These are phyloP conservation scores for Brettanomyces nanus DNA, from an alignment of 805 yeast genomes.

Conservation along the genomic window DNA sequence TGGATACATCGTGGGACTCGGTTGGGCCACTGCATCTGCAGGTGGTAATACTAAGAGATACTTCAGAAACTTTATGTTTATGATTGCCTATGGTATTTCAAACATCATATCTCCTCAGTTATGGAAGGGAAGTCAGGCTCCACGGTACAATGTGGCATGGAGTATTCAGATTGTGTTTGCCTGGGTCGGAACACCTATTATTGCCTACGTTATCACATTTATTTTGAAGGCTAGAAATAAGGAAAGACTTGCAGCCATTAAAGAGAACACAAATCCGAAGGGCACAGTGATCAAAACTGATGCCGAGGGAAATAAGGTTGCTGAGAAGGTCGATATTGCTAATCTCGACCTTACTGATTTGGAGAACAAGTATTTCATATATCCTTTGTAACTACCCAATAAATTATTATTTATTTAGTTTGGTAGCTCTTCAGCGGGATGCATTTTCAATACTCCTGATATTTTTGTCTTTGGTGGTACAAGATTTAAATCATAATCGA, in stretches of 20 bases:
- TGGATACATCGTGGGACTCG: slow-evolving; percentile 15
- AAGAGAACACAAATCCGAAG: slow-evolving; percentile 14
- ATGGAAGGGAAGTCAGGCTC: slow-evolving; percentile 39
- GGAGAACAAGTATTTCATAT: slow-evolving; percentile 39
- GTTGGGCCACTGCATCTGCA: slow-evolving; percentile 27
- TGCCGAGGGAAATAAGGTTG: slow-evolving; percentile 23
- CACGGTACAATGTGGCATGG: slow-evolving; percentile 40
- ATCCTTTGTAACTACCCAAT: slow-evolving; percentile 34
- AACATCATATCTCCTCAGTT: slow-evolving; percentile 47
- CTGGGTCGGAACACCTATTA: slow-evolving; percentile 35
- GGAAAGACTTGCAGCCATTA: slow-evolving; percentile 24
- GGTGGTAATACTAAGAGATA: slow-evolving; percentile 45
- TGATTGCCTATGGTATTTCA: slow-evolving; percentile 38
- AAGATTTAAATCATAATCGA: too few species aligned
- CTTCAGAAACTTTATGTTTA: slow-evolving; percentile 35
- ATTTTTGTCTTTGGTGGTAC: too few species aligned
- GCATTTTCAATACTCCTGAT: too few species aligned
- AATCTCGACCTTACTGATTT: slow-evolving; percentile 42
- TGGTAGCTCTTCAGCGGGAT: too few species aligned
- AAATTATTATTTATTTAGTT: background rate
- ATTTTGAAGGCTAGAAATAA: slow-evolving; percentile 27
- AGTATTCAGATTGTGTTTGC: slow-evolving; percentile 41
- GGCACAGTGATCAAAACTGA: slow-evolving; percentile 15
- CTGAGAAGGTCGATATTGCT: slow-evolving; percentile 29
- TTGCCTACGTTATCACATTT: slow-evolving; percentile 32